phyloP scores from a whole-genome alignment of 768 basidiomycete species.

The Boletus rubropictus region DNA sequence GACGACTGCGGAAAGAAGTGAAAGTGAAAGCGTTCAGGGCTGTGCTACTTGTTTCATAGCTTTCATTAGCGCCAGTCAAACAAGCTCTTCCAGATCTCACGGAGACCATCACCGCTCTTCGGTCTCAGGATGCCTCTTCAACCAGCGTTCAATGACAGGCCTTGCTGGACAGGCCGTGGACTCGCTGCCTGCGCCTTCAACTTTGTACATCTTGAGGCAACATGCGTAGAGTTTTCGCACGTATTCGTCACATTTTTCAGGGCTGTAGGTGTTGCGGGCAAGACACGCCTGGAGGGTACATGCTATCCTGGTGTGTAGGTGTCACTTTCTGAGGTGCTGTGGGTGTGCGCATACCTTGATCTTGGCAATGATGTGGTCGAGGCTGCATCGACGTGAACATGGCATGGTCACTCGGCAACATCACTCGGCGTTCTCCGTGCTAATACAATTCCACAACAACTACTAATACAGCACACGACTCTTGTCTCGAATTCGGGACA shows the following conservation, averaged over 20 bases:
- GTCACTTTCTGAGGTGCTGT: not conserved
- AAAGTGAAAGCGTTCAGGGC: not conserved
- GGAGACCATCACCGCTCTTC: not conserved
- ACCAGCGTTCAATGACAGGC: slow-evolving; percentile 50
- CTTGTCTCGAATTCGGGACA: slow-evolving; percentile 4
- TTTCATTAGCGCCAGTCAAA: too few species aligned
- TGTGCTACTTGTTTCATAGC: not conserved
- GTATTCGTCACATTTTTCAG: slow-evolving; percentile 53
- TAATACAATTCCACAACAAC: not conserved
- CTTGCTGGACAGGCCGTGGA: slow-evolving; percentile 61
- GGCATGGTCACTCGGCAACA: not conserved
- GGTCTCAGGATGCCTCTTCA: slow-evolving; percentile 32
- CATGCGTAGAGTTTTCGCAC: slow-evolving; percentile 55
- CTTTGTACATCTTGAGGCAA: slow-evolving; percentile 53
- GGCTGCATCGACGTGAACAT: not conserved
- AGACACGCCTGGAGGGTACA: slow-evolving; percentile 61
- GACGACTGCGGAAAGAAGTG: not conserved
- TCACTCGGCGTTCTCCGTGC: slow-evolving; percentile 2
- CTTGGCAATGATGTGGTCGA: slow-evolving; percentile 16
- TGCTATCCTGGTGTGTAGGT: slow-evolving; percentile 33
- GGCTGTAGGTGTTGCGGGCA: slow-evolving; percentile 55
- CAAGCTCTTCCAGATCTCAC: too few species aligned
- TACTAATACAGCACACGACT: not conserved
- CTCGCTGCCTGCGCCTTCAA: slow-evolving; percentile 33
- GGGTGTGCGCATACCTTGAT: slow-evolving; percentile 17